phyloP scores from a whole-genome alignment of 805 yeast genomes.

The Kodamaea jinghongensis region DNA sequence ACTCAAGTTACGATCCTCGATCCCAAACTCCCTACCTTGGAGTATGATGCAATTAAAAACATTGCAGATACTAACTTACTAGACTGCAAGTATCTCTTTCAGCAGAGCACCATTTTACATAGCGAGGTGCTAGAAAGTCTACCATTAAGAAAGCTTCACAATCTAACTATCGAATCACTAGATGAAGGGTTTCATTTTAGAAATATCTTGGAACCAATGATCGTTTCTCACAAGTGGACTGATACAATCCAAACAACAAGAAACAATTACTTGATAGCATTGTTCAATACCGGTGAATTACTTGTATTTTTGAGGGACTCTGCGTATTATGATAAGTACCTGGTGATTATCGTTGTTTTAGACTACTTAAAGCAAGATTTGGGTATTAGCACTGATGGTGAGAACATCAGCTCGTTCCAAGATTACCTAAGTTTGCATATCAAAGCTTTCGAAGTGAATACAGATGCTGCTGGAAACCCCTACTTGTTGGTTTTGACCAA shows the following conservation, averaged over 20 bases:
- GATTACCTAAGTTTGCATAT: conserved; percentile 25
- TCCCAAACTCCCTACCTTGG: conserved; percentile 33
- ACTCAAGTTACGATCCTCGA: conserved; percentile 34
- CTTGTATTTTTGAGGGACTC: conserved; percentile 28
- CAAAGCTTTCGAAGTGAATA: conserved; percentile 20
- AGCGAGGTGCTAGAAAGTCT: conserved; percentile 25
- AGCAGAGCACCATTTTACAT: conserved; percentile 23
- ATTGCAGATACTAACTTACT: conserved; percentile 16
- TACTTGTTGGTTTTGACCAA: conserved; percentile 14
- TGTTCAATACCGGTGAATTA: conserved; percentile 39
- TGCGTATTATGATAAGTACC: conserved; percentile 22
- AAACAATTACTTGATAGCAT: conserved; percentile 31
- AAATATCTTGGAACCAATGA: conserved; percentile 30
- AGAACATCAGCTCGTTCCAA: conserved; percentile 18
- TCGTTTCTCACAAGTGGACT: conserved; percentile 38
- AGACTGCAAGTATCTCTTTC: conserved; percentile 26
- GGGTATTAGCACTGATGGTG: conserved; percentile 17
- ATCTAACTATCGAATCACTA: conserved; percentile 22
- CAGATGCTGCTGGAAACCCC: conserved; percentile 2
- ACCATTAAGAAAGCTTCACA: conserved; percentile 29
- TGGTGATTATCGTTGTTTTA: conserved; percentile 25
- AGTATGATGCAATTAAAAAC: conserved; percentile 24
- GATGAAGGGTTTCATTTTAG: conserved; percentile 30
- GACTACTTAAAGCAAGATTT: conserved; percentile 23
- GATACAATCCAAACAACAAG: conserved; percentile 20